phyloP scores from a whole-genome alignment of 192 early-diverging fungal species.

The Coemansia sp. region DNA sequence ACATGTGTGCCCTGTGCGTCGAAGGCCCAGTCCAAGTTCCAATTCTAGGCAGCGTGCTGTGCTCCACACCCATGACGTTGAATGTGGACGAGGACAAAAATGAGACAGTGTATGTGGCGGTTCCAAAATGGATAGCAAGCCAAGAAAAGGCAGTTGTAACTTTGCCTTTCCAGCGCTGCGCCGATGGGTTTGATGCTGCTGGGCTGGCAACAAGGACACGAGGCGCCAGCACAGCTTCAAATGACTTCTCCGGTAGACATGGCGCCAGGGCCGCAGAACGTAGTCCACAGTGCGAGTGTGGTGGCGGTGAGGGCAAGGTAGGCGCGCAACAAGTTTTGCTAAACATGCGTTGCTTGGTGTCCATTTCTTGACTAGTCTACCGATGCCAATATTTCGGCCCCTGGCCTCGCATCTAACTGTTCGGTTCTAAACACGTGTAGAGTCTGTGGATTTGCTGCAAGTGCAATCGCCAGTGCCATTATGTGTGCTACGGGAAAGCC shows the following conservation, averaged over 20 bases:
- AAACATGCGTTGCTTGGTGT: background rate
- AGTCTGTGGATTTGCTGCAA: conserved; percentile 15
- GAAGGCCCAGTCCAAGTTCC: conserved; percentile 36
- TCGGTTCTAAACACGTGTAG: no score
- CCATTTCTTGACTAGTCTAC: background rate
- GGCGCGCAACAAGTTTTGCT: background rate
- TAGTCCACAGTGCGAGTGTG: conserved; percentile 6
- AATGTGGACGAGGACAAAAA: conserved; percentile 23
- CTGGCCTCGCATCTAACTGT: no score
- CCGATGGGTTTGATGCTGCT: background rate
- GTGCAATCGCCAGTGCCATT: conserved; percentile 30
- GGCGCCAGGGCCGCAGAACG: no score
- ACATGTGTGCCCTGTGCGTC: conserved; percentile 30
- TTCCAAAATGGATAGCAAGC: background rate
- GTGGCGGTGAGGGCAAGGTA: conserved; percentile 7
- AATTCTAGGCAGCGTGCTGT: conserved; percentile 23
- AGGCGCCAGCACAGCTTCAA: no score
- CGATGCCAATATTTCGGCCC: no score
- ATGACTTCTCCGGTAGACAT: no score
- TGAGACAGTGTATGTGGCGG: conserved; percentile 27
- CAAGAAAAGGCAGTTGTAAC: background rate
- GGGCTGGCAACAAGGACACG: background rate
- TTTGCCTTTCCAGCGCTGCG: background rate
- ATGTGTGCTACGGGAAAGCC: conserved; percentile 17
- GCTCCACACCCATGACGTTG: conserved; percentile 15